Percentiles rank a stretch among this genome's conserved stretches.
phyloP scores from a whole-genome alignment of 2,329 filamentous ascomycete genomes.

The Pyrenochaeta sp. region DNA sequence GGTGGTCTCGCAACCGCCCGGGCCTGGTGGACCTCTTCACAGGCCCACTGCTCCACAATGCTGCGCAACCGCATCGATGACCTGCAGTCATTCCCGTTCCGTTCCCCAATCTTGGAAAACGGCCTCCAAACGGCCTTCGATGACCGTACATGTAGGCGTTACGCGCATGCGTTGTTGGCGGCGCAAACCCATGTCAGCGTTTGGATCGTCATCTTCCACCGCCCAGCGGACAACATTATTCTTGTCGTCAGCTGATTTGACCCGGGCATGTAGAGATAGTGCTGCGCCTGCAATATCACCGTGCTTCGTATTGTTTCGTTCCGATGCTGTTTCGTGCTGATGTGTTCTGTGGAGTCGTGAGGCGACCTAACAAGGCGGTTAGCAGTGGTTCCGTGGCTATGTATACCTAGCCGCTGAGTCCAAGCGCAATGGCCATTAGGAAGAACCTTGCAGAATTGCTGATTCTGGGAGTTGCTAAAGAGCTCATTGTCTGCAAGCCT shows the following conservation, averaged over 20 bases:
- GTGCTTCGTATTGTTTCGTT: conserved; percentile 23
- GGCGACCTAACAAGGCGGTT: conserved; percentile 15
- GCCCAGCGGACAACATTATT: not conserved
- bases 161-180: conserved; percentile 18
- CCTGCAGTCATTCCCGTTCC: conserved; percentile 17
- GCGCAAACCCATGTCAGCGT: conserved; percentile 11
- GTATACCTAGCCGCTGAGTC: conserved; percentile 13
- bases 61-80: conserved; percentile 13
- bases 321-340: conserved; percentile 2
- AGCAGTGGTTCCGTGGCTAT: conserved; percentile 25
- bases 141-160: conserved; percentile 5
- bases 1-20: conserved; percentile 7
- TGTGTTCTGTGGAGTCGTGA: conserved; percentile 6
- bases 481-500: conserved; percentile 4
- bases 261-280: conserved; percentile 3
- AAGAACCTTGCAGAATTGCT: not conserved
- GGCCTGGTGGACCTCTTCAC: not conserved
- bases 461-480: not conserved
- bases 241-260: conserved; percentile 13
- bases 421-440: conserved; percentile 6
- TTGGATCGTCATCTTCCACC: not conserved
- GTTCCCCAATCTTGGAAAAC: conserved; percentile 6
- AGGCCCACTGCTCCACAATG: not conserved
- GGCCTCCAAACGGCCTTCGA: not conserved
- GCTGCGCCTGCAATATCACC: conserved; percentile 1